Base-by-base conservation (phyloP, 1,284 basidiomycete genomes). In the Cryptococcus sp. region DNA sequence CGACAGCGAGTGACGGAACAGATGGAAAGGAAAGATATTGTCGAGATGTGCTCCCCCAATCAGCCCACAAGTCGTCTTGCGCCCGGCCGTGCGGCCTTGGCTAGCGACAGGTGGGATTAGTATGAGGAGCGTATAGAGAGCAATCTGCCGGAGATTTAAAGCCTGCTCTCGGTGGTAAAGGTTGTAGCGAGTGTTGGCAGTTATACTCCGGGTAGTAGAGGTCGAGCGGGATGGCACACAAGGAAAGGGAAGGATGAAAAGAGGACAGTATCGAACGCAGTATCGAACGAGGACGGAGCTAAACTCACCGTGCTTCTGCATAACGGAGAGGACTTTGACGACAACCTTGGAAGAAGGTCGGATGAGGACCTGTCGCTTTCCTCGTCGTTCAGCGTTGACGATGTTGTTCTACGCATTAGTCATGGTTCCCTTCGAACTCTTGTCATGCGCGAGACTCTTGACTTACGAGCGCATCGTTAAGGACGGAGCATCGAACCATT, bases 361-460 rank as follows among this genome's bases (percentile, higher is more conserved):
- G 76, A 97, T 82, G 62, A 97, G 84, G 59, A 97, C 92, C 79
- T 97, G 92, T 67, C 90, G 88, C 81, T 97, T 97, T 72, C 92
- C 93, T 72, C 90, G 87, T 73, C 90, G 87, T 80, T 97, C 93
- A 69, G 93, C 92, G 67, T 97, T 97, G 84, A 93, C 87, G 63
- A 95, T 94, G 82, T 88, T 92, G 83, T 94, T 94, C 79, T 85
- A 47, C 11, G 16, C 37, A 26, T 24, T 18, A 32, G 31, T 52
- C 35, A 54, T n/a, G n/a, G 26, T 25, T 6, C n/a, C 28, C 23
- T 37, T 24, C 37, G 21, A 21, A 19, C 31, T 7, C 19, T 12
- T 45, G 14, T 12, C 38, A 23, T 14, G 18, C 26, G 31, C n/a
- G n/a, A n/a, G n/a, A n/a, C 14, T 16, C 24, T 19, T n/a, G 10